Evolutionary conservation across 768 basidiomycete genomes (phyloP).

Genomic region (Lanmaoa rubissima): DNA sequence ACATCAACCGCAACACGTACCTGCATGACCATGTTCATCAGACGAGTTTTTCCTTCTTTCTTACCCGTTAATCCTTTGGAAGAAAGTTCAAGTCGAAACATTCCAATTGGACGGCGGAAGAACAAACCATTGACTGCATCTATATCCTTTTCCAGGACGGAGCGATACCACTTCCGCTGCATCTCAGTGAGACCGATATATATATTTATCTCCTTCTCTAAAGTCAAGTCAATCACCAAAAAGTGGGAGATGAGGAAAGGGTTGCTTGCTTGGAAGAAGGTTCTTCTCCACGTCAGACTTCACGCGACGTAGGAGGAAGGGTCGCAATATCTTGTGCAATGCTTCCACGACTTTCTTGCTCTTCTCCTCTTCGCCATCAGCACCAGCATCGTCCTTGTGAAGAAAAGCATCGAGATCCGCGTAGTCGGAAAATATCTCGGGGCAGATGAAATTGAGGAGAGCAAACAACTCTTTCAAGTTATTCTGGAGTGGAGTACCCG

Average conservation of each 20-base stretch:
- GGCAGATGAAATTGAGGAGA: constrained; percentile 91
- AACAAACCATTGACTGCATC: constrained; percentile 91
- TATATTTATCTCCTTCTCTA: constrained; percentile 98
- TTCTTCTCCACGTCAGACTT: constrained; percentile 98
- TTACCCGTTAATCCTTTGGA: constrained; percentile 82
- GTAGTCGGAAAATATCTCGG: constrained; percentile 92
- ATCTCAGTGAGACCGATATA: constrained; percentile 96
- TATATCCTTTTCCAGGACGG: constrained; percentile 95
- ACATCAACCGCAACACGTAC: constrained; percentile 33
- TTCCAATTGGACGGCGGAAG: not conserved
- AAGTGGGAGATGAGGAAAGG: not conserved
- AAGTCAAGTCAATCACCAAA: not conserved
- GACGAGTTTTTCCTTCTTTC: constrained; percentile 96
- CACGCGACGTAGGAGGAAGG: constrained; percentile 90
- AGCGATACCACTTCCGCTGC: constrained; percentile 98
- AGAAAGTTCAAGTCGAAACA: not conserved
- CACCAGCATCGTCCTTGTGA: constrained; percentile 75
- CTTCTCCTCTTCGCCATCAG: constrained; percentile 72
- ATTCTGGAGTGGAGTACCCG: constrained; percentile 96
- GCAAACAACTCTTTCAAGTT: constrained; percentile 95
- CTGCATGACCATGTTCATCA: constrained; percentile 99
- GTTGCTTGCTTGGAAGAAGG: constrained; percentile 74
- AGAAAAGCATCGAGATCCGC: constrained; percentile 92
- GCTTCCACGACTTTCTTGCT: constrained; percentile 95
- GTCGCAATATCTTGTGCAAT: constrained; percentile 92